These are phyloP conservation scores for Fusarium odoratissimum DNA, from an alignment of 2,329 filamentous ascomycete species.

Conservation along the genomic window DNA sequence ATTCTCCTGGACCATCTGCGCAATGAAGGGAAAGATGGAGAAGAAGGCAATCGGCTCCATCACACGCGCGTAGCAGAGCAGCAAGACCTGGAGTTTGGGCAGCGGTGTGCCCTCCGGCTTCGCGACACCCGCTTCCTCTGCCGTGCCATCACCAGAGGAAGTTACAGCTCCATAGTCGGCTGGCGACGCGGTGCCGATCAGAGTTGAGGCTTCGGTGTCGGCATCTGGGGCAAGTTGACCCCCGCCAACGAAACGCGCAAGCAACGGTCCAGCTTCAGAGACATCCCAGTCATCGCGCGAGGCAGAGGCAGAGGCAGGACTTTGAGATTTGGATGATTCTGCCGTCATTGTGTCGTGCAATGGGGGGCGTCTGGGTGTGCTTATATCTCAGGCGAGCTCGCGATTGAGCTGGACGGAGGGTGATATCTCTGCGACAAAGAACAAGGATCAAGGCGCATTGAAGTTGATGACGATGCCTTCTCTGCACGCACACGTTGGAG, in stretches of 20 bases:
- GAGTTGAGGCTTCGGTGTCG: conserved; percentile 44
- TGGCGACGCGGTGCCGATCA: conserved; percentile 36
- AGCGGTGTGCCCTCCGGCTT: conserved; percentile 28
- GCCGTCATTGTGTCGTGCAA: conserved; percentile 24
- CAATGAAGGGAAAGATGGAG: conserved; percentile 84
- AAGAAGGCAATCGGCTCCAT: conserved; percentile 87
- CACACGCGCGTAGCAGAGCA: conserved; percentile 78
- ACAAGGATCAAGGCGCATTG: background rate
- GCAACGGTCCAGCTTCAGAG: conserved; percentile 39
- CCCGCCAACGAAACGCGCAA: conserved; percentile 38
- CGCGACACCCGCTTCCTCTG: background rate
- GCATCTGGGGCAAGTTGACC: conserved; percentile 29
- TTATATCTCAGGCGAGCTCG: background rate
- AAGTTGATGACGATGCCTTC: background rate
- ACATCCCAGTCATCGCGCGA: conserved; percentile 9
- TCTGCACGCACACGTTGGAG: background rate
- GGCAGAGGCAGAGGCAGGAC: background rate
- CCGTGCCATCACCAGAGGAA: conserved; percentile 3
- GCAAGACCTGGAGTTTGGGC: conserved; percentile 72
- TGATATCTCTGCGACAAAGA: background rate
- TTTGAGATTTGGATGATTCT: conserved; percentile 3
- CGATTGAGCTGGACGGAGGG: background rate
- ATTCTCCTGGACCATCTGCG: conserved; percentile 77
- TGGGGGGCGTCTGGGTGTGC: background rate
- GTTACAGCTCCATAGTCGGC: conserved; percentile 17